phyloP scores from a whole-genome alignment of 116 monocot species.

The Zostera marina region DNA sequence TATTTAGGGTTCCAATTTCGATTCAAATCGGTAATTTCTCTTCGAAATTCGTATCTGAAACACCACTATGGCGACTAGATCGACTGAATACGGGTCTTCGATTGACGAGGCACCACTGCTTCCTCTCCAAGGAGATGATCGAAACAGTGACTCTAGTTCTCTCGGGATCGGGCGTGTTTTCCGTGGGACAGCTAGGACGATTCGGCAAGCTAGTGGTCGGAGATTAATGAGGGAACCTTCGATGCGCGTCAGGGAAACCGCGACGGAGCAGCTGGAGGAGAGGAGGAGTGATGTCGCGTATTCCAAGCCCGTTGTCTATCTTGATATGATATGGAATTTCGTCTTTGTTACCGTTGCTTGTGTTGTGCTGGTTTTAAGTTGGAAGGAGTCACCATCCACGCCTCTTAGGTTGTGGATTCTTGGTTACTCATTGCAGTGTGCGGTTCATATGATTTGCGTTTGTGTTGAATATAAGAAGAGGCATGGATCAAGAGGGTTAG shows the following conservation, averaged over 20 bases:
- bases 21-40: no score
- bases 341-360: slow-evolving; percentile 49
- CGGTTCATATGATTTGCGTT: no score
- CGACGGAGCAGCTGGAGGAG: slow-evolving; percentile 78
- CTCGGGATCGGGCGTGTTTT: slow-evolving; percentile 5
- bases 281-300: slow-evolving; percentile 85
- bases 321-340: slow-evolving; percentile 78
- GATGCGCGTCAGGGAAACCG: slow-evolving; percentile 62
- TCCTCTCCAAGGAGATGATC: no score
- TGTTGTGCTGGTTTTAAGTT: slow-evolving; percentile 31
- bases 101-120: no score
- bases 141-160: no score
- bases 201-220: slow-evolving; percentile 55
- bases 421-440: slow-evolving; percentile 9
- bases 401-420: slow-evolving; percentile 66
- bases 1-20: no score
- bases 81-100: no score
- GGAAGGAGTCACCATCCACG: slow-evolving; percentile 44
- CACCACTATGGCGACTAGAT: no score
- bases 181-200: slow-evolving; percentile 56
- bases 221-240: slow-evolving; percentile 82
- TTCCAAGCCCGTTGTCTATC: slow-evolving; percentile 61
- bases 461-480: no score
- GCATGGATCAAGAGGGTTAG: no score
- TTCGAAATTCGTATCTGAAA: no score